These are phyloP conservation scores for Diutina neorugosa DNA, from an alignment of 1,139 yeast species.

Conservation along the genomic window DNA sequence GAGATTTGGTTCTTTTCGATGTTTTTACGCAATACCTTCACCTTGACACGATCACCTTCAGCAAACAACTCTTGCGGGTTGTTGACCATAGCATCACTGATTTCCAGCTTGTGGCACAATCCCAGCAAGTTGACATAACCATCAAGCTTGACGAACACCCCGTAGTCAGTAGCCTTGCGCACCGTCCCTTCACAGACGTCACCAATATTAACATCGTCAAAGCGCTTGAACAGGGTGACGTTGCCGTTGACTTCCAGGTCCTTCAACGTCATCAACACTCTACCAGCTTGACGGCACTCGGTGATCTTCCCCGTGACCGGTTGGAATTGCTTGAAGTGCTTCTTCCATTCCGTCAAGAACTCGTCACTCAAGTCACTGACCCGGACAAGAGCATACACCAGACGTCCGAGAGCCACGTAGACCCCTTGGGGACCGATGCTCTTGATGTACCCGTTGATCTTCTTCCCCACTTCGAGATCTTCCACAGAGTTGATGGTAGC, in stretches of 20 bases:
- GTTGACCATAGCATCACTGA: constrained; percentile 52
- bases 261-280: constrained; percentile 68
- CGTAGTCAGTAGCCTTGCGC: constrained; percentile 71
- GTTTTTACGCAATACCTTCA: constrained; percentile 58
- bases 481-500: constrained; percentile 33
- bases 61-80: constrained; percentile 55
- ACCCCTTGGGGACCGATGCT: constrained; percentile 69
- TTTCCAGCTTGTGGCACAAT: constrained; percentile 76
- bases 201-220: constrained; percentile 58
- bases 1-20: constrained; percentile 60
- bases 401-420: constrained; percentile 65
- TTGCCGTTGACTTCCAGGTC: constrained; percentile 73
- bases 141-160: constrained; percentile 77
- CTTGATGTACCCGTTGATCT: constrained; percentile 70
- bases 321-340: constrained; percentile 57
- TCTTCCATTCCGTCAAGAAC: constrained; percentile 80
- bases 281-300: constrained; percentile 48
- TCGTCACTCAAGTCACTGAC: constrained; percentile 75
- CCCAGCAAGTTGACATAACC: constrained; percentile 72
- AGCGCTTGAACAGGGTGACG: constrained; percentile 38
- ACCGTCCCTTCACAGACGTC: constrained; percentile 72
- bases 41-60: constrained; percentile 84
- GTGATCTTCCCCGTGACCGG: constrained; percentile 66
- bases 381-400: constrained; percentile 69
- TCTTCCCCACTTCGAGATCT: constrained; percentile 59